phyloP scores from a whole-genome alignment of 768 basidiomycete genomes.

The Postia placenta region DNA sequence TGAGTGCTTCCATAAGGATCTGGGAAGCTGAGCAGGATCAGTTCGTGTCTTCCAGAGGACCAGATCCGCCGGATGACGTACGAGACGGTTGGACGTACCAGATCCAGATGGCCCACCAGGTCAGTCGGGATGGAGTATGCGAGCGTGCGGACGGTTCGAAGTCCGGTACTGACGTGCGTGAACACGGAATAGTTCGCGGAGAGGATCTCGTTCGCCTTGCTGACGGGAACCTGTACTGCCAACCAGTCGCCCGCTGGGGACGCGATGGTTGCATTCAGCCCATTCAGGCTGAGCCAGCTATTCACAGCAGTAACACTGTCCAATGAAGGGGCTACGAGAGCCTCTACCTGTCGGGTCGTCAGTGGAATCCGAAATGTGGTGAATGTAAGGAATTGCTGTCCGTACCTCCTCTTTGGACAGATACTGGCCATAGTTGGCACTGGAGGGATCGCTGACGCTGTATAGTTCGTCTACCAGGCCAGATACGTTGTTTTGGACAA shows the following conservation, averaged over 20 bases:
- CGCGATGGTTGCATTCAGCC: slow-evolving; percentile 14
- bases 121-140: slow-evolving; percentile 29
- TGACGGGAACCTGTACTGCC: slow-evolving; percentile 22
- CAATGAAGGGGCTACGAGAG: slow-evolving; percentile 17
- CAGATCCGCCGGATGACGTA: slow-evolving; percentile 3
- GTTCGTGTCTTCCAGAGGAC: neutral
- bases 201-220: slow-evolving; percentile 28
- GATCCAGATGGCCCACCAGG: slow-evolving; percentile 24
- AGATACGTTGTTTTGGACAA: slow-evolving; percentile 26
- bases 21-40: neutral
- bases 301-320: slow-evolving; percentile 22
- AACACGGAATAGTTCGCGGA: slow-evolving; percentile 29
- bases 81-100: slow-evolving; percentile 26
- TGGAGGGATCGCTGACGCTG: slow-evolving; percentile 33
- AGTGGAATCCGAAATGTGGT: neutral
- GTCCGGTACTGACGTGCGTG: slow-evolving; percentile 23
- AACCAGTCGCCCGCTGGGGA: slow-evolving; percentile 31
- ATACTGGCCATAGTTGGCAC: slow-evolving; percentile 32
- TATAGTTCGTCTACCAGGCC: slow-evolving; percentile 29
- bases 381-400: neutral
- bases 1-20: neutral
- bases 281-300: slow-evolving; percentile 23
- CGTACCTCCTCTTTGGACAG: slow-evolving; percentile 31
- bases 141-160: slow-evolving; percentile 27
- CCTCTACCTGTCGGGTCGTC: slow-evolving; percentile 16